These are phyloP conservation scores for Lyophyllum decastes DNA, from an alignment of 768 basidiomycete genomes.

Conservation along the genomic window DNA sequence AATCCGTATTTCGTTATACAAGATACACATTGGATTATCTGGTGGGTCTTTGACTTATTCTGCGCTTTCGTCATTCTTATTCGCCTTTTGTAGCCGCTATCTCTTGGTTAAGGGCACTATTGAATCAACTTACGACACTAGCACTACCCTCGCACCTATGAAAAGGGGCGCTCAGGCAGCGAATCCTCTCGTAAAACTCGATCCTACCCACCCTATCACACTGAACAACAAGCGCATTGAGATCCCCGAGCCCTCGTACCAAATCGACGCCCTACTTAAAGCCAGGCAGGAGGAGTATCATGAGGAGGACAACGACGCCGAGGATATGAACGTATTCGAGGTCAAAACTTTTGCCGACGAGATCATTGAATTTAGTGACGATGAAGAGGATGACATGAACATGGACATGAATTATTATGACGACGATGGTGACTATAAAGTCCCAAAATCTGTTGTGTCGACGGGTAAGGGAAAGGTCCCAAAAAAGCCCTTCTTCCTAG, in stretches of 20 bases:
- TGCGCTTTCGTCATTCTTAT: neutral
- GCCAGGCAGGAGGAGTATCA: constrained; percentile 39
- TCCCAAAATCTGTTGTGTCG: constrained; percentile 10
- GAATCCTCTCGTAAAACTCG: constrained; percentile 47
- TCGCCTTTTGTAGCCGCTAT: constrained; percentile 48
- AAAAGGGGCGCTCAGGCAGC: constrained; percentile 12
- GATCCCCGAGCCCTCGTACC: constrained; percentile 61
- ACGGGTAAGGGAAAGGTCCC: constrained; percentile 21
- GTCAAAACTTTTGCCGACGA: constrained; percentile 13
- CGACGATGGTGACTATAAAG: constrained; percentile 31
- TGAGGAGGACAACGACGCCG: constrained; percentile 49
- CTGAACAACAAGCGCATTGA: constrained; percentile 37
- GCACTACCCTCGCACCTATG: constrained; percentile 4
- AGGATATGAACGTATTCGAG: constrained; percentile 36
- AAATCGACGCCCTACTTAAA: constrained; percentile 48
- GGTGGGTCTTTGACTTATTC: constrained; percentile 37
- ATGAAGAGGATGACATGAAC: constrained; percentile 51
- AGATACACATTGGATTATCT: constrained; percentile 71
- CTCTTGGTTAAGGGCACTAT: constrained; percentile 49
- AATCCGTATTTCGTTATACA: constrained; percentile 60
- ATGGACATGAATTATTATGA: constrained; percentile 27
- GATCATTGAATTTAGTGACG: constrained; percentile 29
- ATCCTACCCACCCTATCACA: constrained; percentile 46
- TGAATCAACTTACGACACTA: constrained; percentile 6
- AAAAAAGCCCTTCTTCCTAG: constrained; percentile 15